Evolutionary conservation across 106 monocot genomes (phyloP), one percentile per base, ranked within the genome.

Genomic region (Dendrobium huoshanense): DNA sequence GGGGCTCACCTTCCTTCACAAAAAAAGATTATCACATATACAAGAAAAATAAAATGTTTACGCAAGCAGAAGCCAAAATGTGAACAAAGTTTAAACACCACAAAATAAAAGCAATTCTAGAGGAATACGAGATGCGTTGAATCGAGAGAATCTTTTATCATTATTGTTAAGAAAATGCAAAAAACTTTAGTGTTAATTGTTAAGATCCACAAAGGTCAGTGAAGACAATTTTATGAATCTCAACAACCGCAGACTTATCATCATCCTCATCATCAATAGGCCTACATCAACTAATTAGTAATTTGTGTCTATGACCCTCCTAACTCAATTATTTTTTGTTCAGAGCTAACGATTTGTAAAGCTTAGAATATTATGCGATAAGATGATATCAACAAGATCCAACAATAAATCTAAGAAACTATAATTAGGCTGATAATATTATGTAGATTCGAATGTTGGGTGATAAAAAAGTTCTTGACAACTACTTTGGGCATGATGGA

Each of bases 1-100:
- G 91, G 49, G 79, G 83, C 47, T 99, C 95, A 85, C 93, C 98
- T 84, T 99, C 97, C 97, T 98, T 80, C 16, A 82, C 20, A 83
- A 51, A 70, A 16, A 37, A 70, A 70, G 5, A 70, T 15, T 15
- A 29, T 1, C 33, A 37, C 70, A 37, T 33, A 70, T 15, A 13
- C 37, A 33, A 70, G 13, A 10, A 33, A 33, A 70, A 10, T 37
- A 9, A 64, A 64, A 19, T 37, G 2, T 16, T 55, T 16, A 17
- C 18, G 6, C 18, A 17, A 58, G 58, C 17, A 58, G 27, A 67
- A 67, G 67, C 22, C 9, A 27, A 37, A 37, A 37, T 37, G 7
- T 10, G 22, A 11, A 3, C 4, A 18, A 56, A 56, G 56, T 15
- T 9, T 56, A 56, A 56, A 56, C 10, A 19, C 56, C 9, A 17